These are phyloP conservation scores for bread wheat (Triticum aestivum) DNA, from an alignment of 176 grass and related monocot species.

Conservation along the genomic window DNA sequence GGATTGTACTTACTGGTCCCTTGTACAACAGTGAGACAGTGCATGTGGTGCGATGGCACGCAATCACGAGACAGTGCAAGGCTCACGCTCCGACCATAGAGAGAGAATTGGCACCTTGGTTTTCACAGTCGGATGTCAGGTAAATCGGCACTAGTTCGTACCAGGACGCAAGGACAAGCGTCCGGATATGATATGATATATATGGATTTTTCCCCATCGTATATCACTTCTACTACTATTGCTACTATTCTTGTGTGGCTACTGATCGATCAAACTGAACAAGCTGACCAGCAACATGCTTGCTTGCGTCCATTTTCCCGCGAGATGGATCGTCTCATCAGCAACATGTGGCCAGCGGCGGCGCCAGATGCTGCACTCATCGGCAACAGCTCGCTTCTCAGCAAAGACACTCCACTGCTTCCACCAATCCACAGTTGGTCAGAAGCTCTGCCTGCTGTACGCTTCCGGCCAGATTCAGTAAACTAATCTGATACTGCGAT, in stretches of 20 bases:
- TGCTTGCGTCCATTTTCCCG: too few species aligned
- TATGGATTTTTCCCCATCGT: too few species aligned
- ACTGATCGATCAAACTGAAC: background rate
- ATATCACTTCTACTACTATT: too few species aligned
- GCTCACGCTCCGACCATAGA: background rate
- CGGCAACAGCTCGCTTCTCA: slow-evolving; percentile 8
- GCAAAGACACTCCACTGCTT: too few species aligned
- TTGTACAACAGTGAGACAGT: background rate
- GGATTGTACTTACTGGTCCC: too few species aligned
- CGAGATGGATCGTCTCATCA: background rate
- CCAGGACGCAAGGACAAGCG: too few species aligned
- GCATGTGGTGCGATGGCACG: background rate
- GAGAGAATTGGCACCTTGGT: background rate
- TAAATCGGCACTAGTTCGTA: background rate
- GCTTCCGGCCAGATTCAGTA: too few species aligned
- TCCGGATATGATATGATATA: too few species aligned
- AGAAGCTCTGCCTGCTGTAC: too few species aligned
- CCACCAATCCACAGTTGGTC: too few species aligned
- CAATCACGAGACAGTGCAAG: background rate
- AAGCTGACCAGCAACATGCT: background rate
- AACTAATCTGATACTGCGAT: too few species aligned
- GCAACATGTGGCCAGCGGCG: slow-evolving; percentile 15
- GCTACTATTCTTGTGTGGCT: background rate
- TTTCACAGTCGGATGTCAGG: background rate
- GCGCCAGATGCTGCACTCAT: slow-evolving; percentile 20